Evolutionary conservation across 2,329 filamentous ascomycete species (phyloP).

Genomic region (Zopfia rhizophila): DNA sequence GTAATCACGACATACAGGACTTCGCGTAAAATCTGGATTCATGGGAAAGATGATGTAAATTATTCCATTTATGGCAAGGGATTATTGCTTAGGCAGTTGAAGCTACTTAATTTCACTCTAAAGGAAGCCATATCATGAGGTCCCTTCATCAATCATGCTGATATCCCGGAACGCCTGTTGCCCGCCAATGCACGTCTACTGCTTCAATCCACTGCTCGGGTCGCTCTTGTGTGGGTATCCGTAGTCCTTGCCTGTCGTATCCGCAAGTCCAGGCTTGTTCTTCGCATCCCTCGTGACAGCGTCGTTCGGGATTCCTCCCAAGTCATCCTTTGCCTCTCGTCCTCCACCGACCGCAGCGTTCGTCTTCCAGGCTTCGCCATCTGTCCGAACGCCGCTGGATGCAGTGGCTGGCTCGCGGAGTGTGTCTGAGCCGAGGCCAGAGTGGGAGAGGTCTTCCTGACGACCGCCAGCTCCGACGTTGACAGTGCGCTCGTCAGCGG

Average conservation of each 20-base stretch:
- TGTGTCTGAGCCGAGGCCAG: slow-evolving; percentile 60
- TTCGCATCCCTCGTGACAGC: slow-evolving; percentile 62
- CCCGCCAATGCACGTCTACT: slow-evolving; percentile 18
- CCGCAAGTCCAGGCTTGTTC: slow-evolving; percentile 51
- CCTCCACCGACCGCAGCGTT: slow-evolving; percentile 61
- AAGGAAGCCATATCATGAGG: not conserved
- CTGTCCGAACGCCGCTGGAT: slow-evolving; percentile 61
- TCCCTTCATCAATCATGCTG: slow-evolving; percentile 23
- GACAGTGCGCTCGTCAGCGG: slow-evolving; percentile 72
- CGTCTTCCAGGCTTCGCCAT: slow-evolving; percentile 65
- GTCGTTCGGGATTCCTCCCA: slow-evolving; percentile 69
- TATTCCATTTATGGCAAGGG: too few species aligned
- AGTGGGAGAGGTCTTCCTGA: slow-evolving; percentile 46
- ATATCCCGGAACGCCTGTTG: slow-evolving; percentile 2
- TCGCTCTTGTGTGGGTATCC: slow-evolving; percentile 56
- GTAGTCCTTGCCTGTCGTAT: slow-evolving; percentile 56
- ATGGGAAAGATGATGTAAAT: not conserved
- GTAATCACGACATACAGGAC: too few species aligned
- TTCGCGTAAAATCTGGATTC: not conserved
- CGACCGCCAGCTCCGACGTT: slow-evolving; percentile 74
- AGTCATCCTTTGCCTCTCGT: slow-evolving; percentile 68
- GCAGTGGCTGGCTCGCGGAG: slow-evolving; percentile 62
- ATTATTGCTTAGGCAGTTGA: not conserved
- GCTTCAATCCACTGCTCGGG: slow-evolving; percentile 40
- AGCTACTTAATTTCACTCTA: not conserved